phyloP scores from a whole-genome alignment of 2,329 filamentous ascomycete genomes.

The Tolypocladium album region DNA sequence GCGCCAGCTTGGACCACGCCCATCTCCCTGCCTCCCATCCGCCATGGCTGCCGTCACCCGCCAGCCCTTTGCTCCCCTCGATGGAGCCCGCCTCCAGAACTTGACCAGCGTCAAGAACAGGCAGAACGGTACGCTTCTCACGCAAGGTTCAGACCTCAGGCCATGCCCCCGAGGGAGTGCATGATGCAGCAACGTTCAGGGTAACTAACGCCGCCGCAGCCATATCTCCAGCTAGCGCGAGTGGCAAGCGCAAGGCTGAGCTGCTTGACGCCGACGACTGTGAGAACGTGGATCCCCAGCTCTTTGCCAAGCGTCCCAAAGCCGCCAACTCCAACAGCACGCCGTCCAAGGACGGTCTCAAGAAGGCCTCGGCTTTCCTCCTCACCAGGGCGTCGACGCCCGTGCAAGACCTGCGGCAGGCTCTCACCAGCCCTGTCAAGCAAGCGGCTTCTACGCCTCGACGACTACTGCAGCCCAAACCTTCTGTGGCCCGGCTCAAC shows the following conservation, averaged over 20 bases:
- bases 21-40: conserved; percentile 1
- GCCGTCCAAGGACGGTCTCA: conserved; percentile 34
- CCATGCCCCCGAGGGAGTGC: neutral
- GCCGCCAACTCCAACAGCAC: conserved; percentile 26
- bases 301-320: conserved; percentile 51
- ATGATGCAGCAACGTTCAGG: neutral
- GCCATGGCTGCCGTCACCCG: conserved; percentile 47
- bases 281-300: conserved; percentile 51
- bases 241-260: conserved; percentile 47
- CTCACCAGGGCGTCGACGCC: conserved; percentile 29
- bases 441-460: conserved; percentile 20
- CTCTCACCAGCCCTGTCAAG: conserved; percentile 20
- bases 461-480: conserved; percentile 40
- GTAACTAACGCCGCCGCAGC: conserved; percentile 24
- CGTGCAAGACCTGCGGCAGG: conserved; percentile 18
- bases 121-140: conserved; percentile 51
- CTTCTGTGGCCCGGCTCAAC: conserved; percentile 36
- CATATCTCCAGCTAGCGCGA: conserved; percentile 20
- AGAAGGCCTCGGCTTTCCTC: conserved; percentile 38
- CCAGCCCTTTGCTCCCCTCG: conserved; percentile 67
- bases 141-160: neutral
- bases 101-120: conserved; percentile 69
- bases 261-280: conserved; percentile 38
- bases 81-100: conserved; percentile 57
- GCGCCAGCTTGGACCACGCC: neutral